Evolutionary conservation across 2,329 filamentous ascomycete species (phyloP), one percentile per base, ranked within the genome.

Genomic region (Penicillium sp.): DNA sequence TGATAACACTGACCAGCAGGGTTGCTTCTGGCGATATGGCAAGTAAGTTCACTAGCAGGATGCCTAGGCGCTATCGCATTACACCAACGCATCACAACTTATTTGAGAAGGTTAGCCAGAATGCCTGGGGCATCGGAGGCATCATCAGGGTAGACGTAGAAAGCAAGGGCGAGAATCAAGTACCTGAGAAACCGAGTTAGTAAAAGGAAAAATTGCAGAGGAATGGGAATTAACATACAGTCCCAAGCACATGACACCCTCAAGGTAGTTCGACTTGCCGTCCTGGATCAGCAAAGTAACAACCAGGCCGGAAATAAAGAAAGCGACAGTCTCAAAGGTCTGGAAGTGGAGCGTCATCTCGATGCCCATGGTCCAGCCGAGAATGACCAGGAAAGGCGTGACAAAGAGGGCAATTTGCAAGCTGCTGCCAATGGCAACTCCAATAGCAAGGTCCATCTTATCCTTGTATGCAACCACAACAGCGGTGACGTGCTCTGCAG

Each of bases 381-480:
- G 80, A 62, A 93, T 86, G 53, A 93, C 90, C 52, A 93, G 79
- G 75, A 90, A 88, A 0, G 90, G 90, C 1, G 90, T 93, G 48
- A 93, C 90, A 45, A 92, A 86, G 46, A 93, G 80, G 22, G 90
- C 90, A 67, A 93, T 93, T 75, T 93, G 90, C 71, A 93, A 87
- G 72, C 88, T 90, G 57, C 88, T 91, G 46, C 90, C 90, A 68
- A 93, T 90, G 27, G 90, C 90, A 50, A 93, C 90, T 43, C 89
- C 88, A 79, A 93, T 90, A 29, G 90, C 86, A 39, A 80, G 71
- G 60, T 83, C 80, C 80, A 83, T 83, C 71, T 82, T 93, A 76
- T 93, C 84, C 73, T 90, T 89, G 61, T 87, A 80, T 0, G 90
- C 89, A 26, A 93, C 90, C 29, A 92, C 87, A 19, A 91, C 87